Percentiles rank a stretch among this genome's conserved stretches.
Evolutionary conservation across 1,284 basidiomycete species (phyloP).

Genomic region (Leccinum subfulvum): DNA sequence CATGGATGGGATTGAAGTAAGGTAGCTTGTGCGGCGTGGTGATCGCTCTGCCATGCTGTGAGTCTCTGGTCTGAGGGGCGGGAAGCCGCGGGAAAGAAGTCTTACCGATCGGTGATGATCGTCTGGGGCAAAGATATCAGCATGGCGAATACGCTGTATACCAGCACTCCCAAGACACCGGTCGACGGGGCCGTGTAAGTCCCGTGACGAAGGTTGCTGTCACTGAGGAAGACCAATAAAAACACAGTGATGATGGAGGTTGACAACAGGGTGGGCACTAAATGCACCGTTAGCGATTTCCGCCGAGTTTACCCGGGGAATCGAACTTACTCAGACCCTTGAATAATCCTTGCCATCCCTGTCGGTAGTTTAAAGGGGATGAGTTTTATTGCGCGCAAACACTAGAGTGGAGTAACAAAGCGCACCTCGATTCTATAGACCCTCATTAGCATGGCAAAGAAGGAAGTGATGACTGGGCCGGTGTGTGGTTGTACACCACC

Average conservation of each 20-base stretch:
- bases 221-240: constrained; percentile 52
- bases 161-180: constrained; percentile 60
- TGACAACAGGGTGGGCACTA: constrained; percentile 73
- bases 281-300: constrained; percentile 12
- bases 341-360: constrained; percentile 80
- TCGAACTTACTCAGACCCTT: constrained; percentile 73
- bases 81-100: background rate
- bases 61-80: background rate
- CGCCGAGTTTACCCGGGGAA: constrained; percentile 3
- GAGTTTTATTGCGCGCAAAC: background rate
- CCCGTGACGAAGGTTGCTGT: constrained; percentile 58
- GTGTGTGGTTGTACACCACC: constrained; percentile 75
- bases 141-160: constrained; percentile 66
- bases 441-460: constrained; percentile 69
- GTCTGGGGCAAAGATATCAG: constrained; percentile 78
- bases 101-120: constrained; percentile 78
- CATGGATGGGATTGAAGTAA: constrained; percentile 58
- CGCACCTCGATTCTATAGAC: constrained; percentile 76
- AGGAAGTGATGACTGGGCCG: constrained; percentile 62
- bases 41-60: constrained; percentile 56
- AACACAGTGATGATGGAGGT: constrained; percentile 58
- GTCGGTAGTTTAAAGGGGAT: background rate
- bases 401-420: background rate
- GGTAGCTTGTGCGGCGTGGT: constrained; percentile 84
- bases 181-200: constrained; percentile 71